phyloP scores from a whole-genome alignment of 2,329 filamentous ascomycete genomes.

The Arthrobotrys pseudoclavata region DNA sequence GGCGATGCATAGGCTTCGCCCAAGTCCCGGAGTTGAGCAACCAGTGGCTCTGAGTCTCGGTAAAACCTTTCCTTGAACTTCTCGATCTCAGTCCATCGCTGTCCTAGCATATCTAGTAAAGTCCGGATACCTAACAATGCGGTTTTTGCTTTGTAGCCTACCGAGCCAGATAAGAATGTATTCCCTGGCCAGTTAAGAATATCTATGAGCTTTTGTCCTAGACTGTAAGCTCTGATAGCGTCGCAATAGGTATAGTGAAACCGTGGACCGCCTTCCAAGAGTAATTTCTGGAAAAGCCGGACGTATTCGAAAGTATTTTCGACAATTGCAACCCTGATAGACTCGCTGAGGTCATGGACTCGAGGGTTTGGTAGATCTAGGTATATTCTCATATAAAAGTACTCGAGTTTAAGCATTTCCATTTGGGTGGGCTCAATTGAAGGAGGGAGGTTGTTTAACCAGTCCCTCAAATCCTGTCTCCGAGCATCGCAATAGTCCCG shows the following conservation, averaged over 20 bases:
- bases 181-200: slow-evolving; percentile 52
- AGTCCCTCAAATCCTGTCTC: slow-evolving; percentile 81
- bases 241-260: slow-evolving; percentile 60
- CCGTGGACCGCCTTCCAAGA: slow-evolving; percentile 44
- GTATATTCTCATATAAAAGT: slow-evolving; percentile 91
- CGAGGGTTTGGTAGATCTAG: slow-evolving; percentile 53
- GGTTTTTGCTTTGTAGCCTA: slow-evolving; percentile 50
- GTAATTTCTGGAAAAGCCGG: slow-evolving; percentile 54
- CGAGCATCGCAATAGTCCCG: slow-evolving; percentile 80
- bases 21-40: slow-evolving; percentile 41
- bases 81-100: slow-evolving; percentile 54
- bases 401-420: slow-evolving; percentile 85
- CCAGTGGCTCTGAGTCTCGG: slow-evolving; percentile 48
- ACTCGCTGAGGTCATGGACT: slow-evolving; percentile 52
- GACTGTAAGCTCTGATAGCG: slow-evolving; percentile 55
- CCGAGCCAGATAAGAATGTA: slow-evolving; percentile 40
- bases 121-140: slow-evolving; percentile 50
- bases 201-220: slow-evolving; percentile 56
- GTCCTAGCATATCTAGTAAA: slow-evolving; percentile 45
- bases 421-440: slow-evolving; percentile 76
- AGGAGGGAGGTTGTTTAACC: slow-evolving; percentile 81
- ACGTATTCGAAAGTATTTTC: slow-evolving; percentile 57
- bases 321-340: slow-evolving; percentile 46
- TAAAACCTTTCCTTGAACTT: slow-evolving; percentile 57
- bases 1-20: slow-evolving; percentile 52